Evolutionary conservation across 2,329 filamentous ascomycete genomes (phyloP), one percentile per base, ranked within the genome.

Genomic region (Gremmenia infestans): DNA sequence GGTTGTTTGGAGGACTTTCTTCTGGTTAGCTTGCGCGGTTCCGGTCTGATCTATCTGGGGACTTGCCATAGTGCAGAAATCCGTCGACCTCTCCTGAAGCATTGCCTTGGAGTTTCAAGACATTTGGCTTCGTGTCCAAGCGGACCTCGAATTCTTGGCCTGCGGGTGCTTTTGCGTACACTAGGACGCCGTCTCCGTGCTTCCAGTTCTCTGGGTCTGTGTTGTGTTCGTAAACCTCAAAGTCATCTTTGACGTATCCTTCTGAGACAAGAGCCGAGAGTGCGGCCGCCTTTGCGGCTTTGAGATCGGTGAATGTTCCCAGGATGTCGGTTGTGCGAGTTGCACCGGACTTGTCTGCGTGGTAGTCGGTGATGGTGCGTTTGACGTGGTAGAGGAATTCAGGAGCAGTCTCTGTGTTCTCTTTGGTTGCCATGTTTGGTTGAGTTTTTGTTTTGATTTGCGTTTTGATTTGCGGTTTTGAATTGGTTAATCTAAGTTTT

Each of bases 1-100:
- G n/a, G 64, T 70, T 5, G 72, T 75, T 63, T 76, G 73, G 50
- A 77, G 55, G 12, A 77, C 71, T 63, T 74, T 74, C 57, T 74
- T 69, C 15, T 9, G 8, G 36, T 51, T 25, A 54, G 50, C 48
- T 22, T 39, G n/a, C 8, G 8, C 8, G 28, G 8, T 32, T 11
- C 28, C 28, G 8, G 28, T 32, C 28, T 32, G 9, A 11, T 32
- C 45, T 22, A 3, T 32, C 45, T 22, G 7, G 47, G 50, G 55
- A 35, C 53, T 50, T 55, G 61, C 59, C 57, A 51, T 63, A 61
- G 51, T 62, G 54, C 55, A 78, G 65, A 42, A 68, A 62, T 3
- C 67, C 57, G 19, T 63, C 61, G 5, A 65, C 61, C 35, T 60
- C 55, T 17, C 62, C 60, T 17, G 47, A 19, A 3, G 37, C 55